These are phyloP conservation scores for Forsythia viridissima DNA, from an alignment of 257 asterid genomes.

Conservation along the genomic window DNA sequence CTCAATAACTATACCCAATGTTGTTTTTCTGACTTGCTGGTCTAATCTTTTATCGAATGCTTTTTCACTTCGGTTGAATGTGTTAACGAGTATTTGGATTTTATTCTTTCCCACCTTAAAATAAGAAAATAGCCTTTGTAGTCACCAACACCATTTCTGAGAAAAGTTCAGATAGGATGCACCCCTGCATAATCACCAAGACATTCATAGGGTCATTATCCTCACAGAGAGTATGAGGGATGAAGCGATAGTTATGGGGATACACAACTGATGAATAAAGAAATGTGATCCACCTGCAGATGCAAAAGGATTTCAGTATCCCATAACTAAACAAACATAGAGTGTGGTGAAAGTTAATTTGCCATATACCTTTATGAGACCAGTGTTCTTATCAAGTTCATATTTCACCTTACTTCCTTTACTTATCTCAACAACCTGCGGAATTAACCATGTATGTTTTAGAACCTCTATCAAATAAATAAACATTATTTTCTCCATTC, in stretches of 20 bases:
- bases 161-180: conserved; percentile 12
- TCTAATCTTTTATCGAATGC: no score
- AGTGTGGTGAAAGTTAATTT: conserved; percentile 8
- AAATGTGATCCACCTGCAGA: conserved; percentile 87
- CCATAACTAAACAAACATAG: not conserved
- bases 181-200: conserved; percentile 96
- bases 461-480: not conserved
- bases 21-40: no score
- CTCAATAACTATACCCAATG: no score
- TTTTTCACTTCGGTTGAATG: no score
- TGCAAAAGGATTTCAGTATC: conserved; percentile 20
- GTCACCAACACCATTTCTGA: not conserved
- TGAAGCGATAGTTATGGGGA: conserved; percentile 97
- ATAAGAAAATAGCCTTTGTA: no score
- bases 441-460: conserved; percentile 13
- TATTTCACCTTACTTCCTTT: conserved; percentile 98
- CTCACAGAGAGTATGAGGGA: conserved; percentile 95
- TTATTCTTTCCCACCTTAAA: no score
- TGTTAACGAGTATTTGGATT: no score
- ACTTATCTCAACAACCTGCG: conserved; percentile 91
- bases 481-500: not conserved
- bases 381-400: conserved; percentile 92
- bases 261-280: conserved; percentile 96
- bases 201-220: conserved; percentile 95
- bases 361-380: conserved; percentile 79